A percentile compares a stretch with the other conserved stretches of the same genome.
Conservation (phyloP, 257 asterid genomes). For the Fraxinus cuspidata region DNA sequence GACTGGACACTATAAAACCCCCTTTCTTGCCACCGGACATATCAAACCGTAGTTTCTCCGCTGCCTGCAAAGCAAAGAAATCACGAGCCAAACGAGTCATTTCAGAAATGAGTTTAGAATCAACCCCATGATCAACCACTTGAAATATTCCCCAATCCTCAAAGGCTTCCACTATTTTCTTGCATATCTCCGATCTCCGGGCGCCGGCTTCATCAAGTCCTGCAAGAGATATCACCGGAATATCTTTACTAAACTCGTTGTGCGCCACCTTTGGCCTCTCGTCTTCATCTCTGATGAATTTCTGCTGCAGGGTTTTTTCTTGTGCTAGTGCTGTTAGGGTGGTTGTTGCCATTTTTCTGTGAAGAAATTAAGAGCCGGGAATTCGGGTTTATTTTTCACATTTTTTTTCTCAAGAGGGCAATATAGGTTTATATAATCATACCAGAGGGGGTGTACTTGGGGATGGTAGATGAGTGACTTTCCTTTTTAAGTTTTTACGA, state of each 20-base stretch:
- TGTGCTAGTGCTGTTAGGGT: slow-evolving; percentile 44
- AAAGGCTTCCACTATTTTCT: slow-evolving; percentile 64
- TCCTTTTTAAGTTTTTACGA: too few relatives aligned
- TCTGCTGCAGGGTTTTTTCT: slow-evolving; percentile 37
- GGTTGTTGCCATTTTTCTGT: slow-evolving; percentile 16
- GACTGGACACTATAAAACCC: slow-evolving; percentile 84
- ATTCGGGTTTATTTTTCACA: not conserved
- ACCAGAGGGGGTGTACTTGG: not conserved
- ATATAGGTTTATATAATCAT: not conserved
- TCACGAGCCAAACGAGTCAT: slow-evolving; percentile 57
- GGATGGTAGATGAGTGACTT: not conserved
- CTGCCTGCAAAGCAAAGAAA: slow-evolving; percentile 58
- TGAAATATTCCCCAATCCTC: slow-evolving; percentile 95
- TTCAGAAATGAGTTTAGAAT: slow-evolving; percentile 34
- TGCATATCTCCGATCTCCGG: slow-evolving; percentile 49
- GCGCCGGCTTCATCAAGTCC: slow-evolving; percentile 46
- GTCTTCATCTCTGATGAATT: slow-evolving; percentile 78
- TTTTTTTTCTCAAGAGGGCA: not conserved
- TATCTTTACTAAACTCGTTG: slow-evolving; percentile 68
- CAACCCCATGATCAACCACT: slow-evolving; percentile 78
- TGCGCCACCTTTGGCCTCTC: slow-evolving; percentile 84
- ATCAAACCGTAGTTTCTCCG: slow-evolving; percentile 71
- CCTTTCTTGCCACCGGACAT: slow-evolving; percentile 87
- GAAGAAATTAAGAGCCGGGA: not conserved
- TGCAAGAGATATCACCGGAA: slow-evolving; percentile 78